These are phyloP conservation scores for Naganishia antarctica DNA, from an alignment of 768 basidiomycete genomes.

Conservation along the genomic window DNA sequence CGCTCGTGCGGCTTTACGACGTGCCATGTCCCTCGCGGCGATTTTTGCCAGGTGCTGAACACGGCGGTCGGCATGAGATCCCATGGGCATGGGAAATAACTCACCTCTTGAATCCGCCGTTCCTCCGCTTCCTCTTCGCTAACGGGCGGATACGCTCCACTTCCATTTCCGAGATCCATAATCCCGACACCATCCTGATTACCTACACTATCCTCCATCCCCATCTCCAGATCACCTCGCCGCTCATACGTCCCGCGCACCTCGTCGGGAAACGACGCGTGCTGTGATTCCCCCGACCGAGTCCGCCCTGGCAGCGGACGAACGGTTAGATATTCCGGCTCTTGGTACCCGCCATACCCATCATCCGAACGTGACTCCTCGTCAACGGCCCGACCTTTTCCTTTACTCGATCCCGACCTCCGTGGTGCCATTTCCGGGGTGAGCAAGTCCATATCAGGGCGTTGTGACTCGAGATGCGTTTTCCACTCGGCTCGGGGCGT, in stretches of 20 bases:
- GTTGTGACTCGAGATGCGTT: neutral
- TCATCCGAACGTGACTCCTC: neutral
- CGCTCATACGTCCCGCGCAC: constrained; percentile 3
- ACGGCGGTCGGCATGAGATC: neutral
- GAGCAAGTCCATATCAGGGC: neutral
- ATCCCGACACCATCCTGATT: neutral
- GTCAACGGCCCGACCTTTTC: constrained; percentile 1
- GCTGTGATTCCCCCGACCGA: neutral
- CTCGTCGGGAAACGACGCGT: neutral
- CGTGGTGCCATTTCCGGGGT: neutral
- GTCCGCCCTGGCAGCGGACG: neutral
- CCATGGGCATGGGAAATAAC: neutral
- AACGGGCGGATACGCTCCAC: constrained; percentile 22
- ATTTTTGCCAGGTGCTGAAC: constrained; percentile 26
- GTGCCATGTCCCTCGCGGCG: constrained; percentile 28
- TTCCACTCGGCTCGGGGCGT: neutral
- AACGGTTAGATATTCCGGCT: constrained; percentile 12
- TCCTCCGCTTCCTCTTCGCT: constrained; percentile 30
- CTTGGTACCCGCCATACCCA: neutral
- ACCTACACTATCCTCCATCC: neutral
- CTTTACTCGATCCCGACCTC: neutral
- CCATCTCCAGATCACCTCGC: constrained; percentile 8
- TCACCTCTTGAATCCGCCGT: constrained; percentile 29
- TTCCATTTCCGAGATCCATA: neutral
- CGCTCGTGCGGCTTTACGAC: constrained; percentile 29